Evolutionary conservation across 2,329 filamentous ascomycete species (phyloP).

Genomic region (Grosmannia penicillata): DNA sequence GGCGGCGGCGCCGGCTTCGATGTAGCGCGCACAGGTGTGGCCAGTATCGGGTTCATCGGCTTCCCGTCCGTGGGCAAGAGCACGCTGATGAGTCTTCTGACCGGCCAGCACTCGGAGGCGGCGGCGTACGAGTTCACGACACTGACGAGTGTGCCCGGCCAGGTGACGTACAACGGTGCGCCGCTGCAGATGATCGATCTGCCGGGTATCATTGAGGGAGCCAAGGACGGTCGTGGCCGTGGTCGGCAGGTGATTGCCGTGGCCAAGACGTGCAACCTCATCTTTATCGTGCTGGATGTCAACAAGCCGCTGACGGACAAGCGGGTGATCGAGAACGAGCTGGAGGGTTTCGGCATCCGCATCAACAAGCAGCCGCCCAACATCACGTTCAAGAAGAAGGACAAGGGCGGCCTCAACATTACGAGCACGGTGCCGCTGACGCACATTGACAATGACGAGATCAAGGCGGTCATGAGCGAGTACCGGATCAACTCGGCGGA

Average conservation of each 20-base stretch:
- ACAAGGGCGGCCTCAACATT: constrained; percentile 92
- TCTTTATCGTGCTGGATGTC: constrained; percentile 96
- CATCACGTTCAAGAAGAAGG: constrained; percentile 99
- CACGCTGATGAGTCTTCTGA: constrained; percentile 89
- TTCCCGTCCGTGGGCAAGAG: constrained; percentile 98
- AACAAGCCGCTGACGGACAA: constrained; percentile 98
- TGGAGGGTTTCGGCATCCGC: constrained; percentile 93
- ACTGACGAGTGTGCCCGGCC: constrained; percentile 89
- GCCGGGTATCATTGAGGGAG: constrained; percentile 96
- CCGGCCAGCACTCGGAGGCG: constrained; percentile 91
- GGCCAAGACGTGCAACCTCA: constrained; percentile 95
- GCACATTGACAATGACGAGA: constrained; percentile 90
- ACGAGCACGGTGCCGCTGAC: constrained; percentile 86
- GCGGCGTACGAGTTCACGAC: constrained; percentile 99
- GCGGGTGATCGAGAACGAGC: constrained; percentile 81
- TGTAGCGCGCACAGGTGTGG: constrained; percentile 92
- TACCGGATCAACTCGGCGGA: constrained; percentile 95
- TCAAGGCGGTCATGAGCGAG: constrained; percentile 94
- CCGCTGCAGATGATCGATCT: constrained; percentile 97
- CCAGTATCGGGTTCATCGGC: constrained; percentile 92
- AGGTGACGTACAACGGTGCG: constrained; percentile 91
- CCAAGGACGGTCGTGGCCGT: constrained; percentile 94
- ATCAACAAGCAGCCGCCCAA: constrained; percentile 97
- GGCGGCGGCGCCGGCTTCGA: constrained; percentile 85
- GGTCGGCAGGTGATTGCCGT: constrained; percentile 98